Evolutionary conservation across 1,284 basidiomycete species (phyloP).

Genomic region (Heliocybe sulcata): DNA sequence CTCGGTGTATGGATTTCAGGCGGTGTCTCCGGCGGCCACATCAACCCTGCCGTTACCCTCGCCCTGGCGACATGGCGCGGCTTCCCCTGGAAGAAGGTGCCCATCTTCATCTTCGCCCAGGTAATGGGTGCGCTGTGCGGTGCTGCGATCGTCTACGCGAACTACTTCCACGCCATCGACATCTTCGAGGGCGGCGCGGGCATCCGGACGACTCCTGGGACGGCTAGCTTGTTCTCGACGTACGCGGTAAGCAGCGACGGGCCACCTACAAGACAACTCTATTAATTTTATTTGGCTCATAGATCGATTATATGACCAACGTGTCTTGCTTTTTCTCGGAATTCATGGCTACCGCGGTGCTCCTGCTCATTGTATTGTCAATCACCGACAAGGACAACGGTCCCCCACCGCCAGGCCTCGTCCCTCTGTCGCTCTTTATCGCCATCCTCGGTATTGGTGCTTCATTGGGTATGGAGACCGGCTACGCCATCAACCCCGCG

Average conservation of each 20-base stretch:
- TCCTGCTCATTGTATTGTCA: constrained; percentile 40
- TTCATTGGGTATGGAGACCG: constrained; percentile 52
- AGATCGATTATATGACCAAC: constrained; percentile 52
- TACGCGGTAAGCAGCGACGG: constrained; percentile 45
- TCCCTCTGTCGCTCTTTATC: constrained; percentile 50
- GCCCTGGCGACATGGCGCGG: constrained; percentile 60
- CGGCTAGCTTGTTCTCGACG: constrained; percentile 66
- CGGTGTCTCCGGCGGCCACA: constrained; percentile 69
- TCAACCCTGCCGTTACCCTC: constrained; percentile 76
- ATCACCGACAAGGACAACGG: constrained; percentile 39
- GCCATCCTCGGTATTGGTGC: constrained; percentile 46
- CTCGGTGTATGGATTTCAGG: constrained; percentile 64
- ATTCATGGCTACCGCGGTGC: constrained; percentile 53
- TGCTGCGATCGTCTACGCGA: constrained; percentile 39
- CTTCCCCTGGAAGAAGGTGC: constrained; percentile 78
- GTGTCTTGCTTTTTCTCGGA: constrained; percentile 56
- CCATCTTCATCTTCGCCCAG: constrained; percentile 65
- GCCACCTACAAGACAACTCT: not conserved
- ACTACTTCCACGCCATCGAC: constrained; percentile 73
- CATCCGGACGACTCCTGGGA: constrained; percentile 56
- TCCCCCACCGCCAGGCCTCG: constrained; percentile 38
- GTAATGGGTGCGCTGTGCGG: constrained; percentile 65
- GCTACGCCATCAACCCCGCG: constrained; percentile 57
- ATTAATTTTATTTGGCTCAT: not conserved
- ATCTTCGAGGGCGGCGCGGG: constrained; percentile 55